Evolutionary conservation across 1,139 yeast species (phyloP), one percentile per base, ranked within the genome.

Genomic region (Suhomyces bokatorum): DNA sequence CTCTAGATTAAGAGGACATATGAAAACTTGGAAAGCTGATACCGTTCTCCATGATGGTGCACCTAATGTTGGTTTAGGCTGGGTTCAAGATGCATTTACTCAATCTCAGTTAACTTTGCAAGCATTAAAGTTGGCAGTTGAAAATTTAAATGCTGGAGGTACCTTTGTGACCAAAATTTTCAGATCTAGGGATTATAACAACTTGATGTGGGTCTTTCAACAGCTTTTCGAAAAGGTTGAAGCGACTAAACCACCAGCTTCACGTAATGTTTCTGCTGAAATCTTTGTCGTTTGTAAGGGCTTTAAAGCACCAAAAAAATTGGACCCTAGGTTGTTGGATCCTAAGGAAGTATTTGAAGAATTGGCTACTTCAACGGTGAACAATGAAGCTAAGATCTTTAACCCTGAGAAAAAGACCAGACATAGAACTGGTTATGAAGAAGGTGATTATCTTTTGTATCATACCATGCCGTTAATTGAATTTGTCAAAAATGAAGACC

Each of bases 21-120:
- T 95, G 87, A 93, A 93, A 67, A 91, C 99, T 0, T 93, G 98
- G 97, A 93, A 95, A 61, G 99, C 99, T 1, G 98, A 95, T 62
- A 88, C 97, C 0, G 98, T 93, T 20, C 73, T 95, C 62, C 99
- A 93, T 70, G 99, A 93, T 78, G 99, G 99, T 83, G 99, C 99
- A 24, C 99, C 99, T 24, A 95, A 93, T 62, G 99, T 93, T 55
- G 99, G 99, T 84, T 77, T 91, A 60, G 96, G 97, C 20, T 95
- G 99, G 99, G 93, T 88, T 27, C 99, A 95, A 67, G 99, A 93
- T 81, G 99, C 99, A 1, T 95, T 88, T 69, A 89, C 98, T 2
- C 99, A 93, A 71, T 89, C 97, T 16, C 98, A 93, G 64, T 81
- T 93, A 59, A 95, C 96, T 29, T 74, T 93, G 55, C 96, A 90